Evolutionary conservation across 768 basidiomycete genomes (phyloP), one percentile per base, ranked within the genome.

Genomic region (Tephrocybe sp.): DNA sequence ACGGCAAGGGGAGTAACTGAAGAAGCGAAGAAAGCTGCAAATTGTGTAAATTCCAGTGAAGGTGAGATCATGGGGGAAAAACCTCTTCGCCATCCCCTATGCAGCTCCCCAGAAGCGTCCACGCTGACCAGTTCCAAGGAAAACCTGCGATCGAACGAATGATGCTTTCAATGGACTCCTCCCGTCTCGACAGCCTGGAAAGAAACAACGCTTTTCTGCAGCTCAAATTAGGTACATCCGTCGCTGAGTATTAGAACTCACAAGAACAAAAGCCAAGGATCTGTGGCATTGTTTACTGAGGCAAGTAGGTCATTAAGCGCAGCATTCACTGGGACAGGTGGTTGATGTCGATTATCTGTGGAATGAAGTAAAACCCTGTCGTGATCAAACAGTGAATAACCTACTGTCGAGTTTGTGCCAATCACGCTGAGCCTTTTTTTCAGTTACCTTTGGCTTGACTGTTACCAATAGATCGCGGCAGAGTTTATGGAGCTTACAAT

Each of bases 71-170:
- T 14, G 33, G 39, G 45, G 43, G 58, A 47, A 50, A 46, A 58
- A 94, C 94, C 85, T 96, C 92, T 71, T 93, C 90, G 14, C 83
- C 84, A 55, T 93, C 91, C 12, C 82, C 80, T 26, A 94, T 78
- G 62, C 90, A 89, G 47, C 82, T 83, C 2, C 80, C 79, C n/a
- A 98, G 74, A 37, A 93, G 77, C 7, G 80, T 72, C 94, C 94
- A 98, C n/a, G 84, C 74, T 23, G 90, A 88, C 94, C 95, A 98
- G 64, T 98, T 98, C 85, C 91, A 98, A 11, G 90, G 87, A 61
- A 86, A 91, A 4, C 77, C 77, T 32, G 78, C 76, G 37, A 96
- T 85, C 11, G 93, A 94, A 28, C 83, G 69, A 15, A 97, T 73
- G 12, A 83, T 80, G 58, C 75, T 79, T 64, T 95, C 93, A 11